Conservation (phyloP, 2,329 filamentous ascomycete genomes). For the Davidsoniella virescens region DNA sequence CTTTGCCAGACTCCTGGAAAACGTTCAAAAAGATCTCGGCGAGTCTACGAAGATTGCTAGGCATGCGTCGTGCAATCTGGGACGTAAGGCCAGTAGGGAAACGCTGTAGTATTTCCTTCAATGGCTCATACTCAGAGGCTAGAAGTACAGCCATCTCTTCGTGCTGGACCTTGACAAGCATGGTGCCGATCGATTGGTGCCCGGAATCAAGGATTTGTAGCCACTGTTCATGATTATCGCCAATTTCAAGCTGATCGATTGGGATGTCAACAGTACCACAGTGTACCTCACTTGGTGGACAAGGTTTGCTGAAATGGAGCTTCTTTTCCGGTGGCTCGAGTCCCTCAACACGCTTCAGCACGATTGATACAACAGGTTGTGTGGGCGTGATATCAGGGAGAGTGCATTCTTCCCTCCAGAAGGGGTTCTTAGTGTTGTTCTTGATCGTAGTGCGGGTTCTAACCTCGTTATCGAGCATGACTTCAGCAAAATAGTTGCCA, state of each 20-base stretch:
- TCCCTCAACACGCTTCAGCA: slow-evolving; percentile 51
- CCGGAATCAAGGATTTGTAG: slow-evolving; percentile 64
- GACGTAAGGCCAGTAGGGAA: slow-evolving; percentile 73
- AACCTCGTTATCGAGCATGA: slow-evolving; percentile 65
- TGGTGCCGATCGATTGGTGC: slow-evolving; percentile 62
- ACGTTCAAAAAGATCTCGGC: slow-evolving; percentile 84
- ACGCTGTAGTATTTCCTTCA: slow-evolving; percentile 69
- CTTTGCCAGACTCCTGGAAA: slow-evolving; percentile 77
- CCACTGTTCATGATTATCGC: slow-evolving; percentile 75
- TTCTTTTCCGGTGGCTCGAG: slow-evolving; percentile 17
- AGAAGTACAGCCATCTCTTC: slow-evolving; percentile 85
- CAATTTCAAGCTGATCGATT: slow-evolving; percentile 60
- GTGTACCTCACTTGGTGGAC: slow-evolving; percentile 30
- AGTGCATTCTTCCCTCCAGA: slow-evolving; percentile 70
- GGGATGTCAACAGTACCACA: slow-evolving; percentile 68
- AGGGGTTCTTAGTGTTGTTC: slow-evolving; percentile 53
- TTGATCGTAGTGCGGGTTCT: slow-evolving; percentile 61
- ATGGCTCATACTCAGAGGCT: slow-evolving; percentile 64
- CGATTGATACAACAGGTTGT: slow-evolving; percentile 51
- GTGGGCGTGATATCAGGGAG: slow-evolving; percentile 57
- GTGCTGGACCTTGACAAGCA: slow-evolving; percentile 67
- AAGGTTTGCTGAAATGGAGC: slow-evolving; percentile 9
- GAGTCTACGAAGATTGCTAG: slow-evolving; percentile 60
- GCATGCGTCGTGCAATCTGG: slow-evolving; percentile 66
- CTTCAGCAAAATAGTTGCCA: slow-evolving; percentile 64